Evolutionary conservation across 164 flowering plant species (phyloP).

Genomic region (Pachysandra terminalis): DNA sequence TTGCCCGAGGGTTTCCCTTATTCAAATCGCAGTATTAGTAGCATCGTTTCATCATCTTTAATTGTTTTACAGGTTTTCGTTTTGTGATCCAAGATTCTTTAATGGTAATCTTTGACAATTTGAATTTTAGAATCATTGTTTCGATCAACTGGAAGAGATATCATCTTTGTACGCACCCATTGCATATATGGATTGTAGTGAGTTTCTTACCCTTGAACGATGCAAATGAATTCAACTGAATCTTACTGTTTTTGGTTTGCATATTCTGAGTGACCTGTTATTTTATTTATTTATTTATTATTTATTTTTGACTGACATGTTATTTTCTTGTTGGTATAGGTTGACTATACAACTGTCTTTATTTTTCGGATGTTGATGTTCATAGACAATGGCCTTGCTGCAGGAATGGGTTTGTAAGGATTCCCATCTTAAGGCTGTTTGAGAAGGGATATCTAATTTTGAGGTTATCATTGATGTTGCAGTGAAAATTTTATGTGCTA

Average conservation of each 20-base stretch:
- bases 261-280: background rate
- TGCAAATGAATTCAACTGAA: background rate
- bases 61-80: background rate
- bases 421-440: conserved; percentile 5
- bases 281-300: too few relatives aligned
- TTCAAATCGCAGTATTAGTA: background rate
- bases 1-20: background rate
- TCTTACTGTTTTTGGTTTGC: background rate
- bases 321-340: conserved; percentile 36
- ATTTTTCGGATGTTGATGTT: conserved; percentile 94
- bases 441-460: background rate
- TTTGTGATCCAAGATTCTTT: background rate
- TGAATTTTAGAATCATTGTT: conserved; percentile 58
- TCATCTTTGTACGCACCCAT: conserved; percentile 72
- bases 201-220: conserved; percentile 13
- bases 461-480: background rate
- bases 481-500: background rate
- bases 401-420: conserved; percentile 98
- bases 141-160: conserved; percentile 83
- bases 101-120: conserved; percentile 29
- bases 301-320: too few relatives aligned
- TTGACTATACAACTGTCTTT: conserved; percentile 88
- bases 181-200: conserved; percentile 99
- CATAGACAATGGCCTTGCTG: conserved; percentile 87
- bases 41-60: background rate